Base-by-base conservation (phyloP, 441 rosid species). In the Cnidoscolus chayamansa region DNA sequence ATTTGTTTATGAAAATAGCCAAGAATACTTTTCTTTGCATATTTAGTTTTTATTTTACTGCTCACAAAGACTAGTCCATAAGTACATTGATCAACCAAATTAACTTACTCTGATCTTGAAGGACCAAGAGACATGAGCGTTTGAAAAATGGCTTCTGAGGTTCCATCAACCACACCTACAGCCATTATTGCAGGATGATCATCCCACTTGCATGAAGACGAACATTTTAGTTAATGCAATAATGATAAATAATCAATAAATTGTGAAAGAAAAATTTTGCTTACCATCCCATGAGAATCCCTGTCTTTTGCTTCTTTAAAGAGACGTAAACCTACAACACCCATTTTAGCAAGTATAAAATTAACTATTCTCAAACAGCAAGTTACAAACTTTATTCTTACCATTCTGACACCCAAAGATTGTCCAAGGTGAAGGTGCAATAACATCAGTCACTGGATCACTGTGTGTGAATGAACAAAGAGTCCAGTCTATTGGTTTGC, bases 151-250 rank as follows among this genome's bases (percentile, higher is more conserved):
- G 89, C 90, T 86, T 95, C 99, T 17, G 98, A 91, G 51, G 96
- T 87, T 80, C 98, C 99, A 75, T 93, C 97, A 72, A 93, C 87
- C 74, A 93, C 92, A 20, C 99, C 98, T 71, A 93, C 98, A 48
- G 97, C 97, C 99, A 95, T 95, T 83, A 93, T 88, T 70, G 98
- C 99, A 71, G 99, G 98, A 85, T 95, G 96, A 82, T 90, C 98
- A 73, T 90, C 94, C 98, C 99, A 91, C 94, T 91, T 82, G 57
- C 45, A 73, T 71, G 50, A 67, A 53, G 69, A 68, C 40, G 35
- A 73, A 66, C 12, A 13, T 58, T 50, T 74, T 10, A 71, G 79
- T 54, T 25, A 12, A 45, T 63, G 66, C 57, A 67, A 64, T 25
- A 59, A 53, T 43, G 56, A 49, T 62, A 54, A 49, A 45, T 49